Percentiles rank a stretch among this genome's conserved stretches.
These are phyloP conservation scores for Fagus sylvatica DNA, from an alignment of 306 rosid genomes.

Conservation along the genomic window DNA sequence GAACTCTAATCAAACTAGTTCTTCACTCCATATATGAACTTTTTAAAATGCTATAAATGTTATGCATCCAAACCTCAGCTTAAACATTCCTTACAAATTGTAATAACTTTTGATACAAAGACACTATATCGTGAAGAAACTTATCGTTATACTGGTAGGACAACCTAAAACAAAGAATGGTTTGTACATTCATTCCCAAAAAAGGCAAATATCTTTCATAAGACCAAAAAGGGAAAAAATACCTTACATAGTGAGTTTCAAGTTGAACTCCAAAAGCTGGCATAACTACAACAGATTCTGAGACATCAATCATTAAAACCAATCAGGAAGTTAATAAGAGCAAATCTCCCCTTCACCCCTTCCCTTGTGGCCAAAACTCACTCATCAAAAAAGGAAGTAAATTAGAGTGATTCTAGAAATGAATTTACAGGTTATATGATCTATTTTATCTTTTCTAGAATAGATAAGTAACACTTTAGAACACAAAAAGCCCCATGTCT, in stretches of 20 bases:
- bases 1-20: neutral
- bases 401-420: neutral
- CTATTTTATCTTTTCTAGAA: conserved; percentile 2
- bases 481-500: conserved; percentile 18
- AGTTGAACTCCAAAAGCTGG: conserved; percentile 96
- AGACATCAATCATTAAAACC: conserved; percentile 22
- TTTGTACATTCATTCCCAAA: conserved; percentile 1
- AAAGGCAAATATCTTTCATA: neutral
- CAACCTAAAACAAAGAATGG: neutral
- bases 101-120: neutral
- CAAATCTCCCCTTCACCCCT: no score
- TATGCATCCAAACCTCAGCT: neutral
- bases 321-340: conserved; percentile 10
- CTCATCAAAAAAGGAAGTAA: neutral
- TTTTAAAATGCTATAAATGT: neutral
- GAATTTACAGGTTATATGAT: conserved; percentile 1
- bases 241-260: conserved; percentile 80
- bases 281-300: conserved; percentile 84
- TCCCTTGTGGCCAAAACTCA: no score
- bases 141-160: neutral
- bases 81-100: neutral
- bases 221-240: conserved; percentile 4
- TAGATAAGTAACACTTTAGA: conserved; percentile 16
- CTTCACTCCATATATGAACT: neutral
- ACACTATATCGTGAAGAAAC: neutral